These are phyloP conservation scores for Xanthoparmelia taractica DNA, from an alignment of 495 filamentous ascomycete species.

Conservation along the genomic window DNA sequence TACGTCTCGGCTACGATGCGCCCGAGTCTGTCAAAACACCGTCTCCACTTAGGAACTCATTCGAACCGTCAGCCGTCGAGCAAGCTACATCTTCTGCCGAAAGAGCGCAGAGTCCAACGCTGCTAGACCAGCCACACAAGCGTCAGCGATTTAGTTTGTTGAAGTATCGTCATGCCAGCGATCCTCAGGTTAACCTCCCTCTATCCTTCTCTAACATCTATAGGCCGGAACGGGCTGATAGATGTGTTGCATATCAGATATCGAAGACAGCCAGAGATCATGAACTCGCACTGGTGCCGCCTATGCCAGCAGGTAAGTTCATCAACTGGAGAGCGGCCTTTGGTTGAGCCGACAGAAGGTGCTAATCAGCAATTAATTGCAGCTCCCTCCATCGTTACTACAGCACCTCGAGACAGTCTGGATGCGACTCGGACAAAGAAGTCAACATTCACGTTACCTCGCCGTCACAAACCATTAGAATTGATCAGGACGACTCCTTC, in stretches of 20 bases:
- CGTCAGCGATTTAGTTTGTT: slow-evolving; percentile 78
- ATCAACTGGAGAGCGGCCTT: background rate
- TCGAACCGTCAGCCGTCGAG: slow-evolving; percentile 13
- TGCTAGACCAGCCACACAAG: slow-evolving; percentile 25
- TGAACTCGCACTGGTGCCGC: slow-evolving; percentile 54
- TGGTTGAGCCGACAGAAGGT: background rate
- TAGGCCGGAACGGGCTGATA: background rate
- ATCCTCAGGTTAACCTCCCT: slow-evolving; percentile 71
- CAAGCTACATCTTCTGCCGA: slow-evolving; percentile 9
- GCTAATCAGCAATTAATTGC: slow-evolving; percentile 19
- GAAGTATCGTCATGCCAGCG: slow-evolving; percentile 86
- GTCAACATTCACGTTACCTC: slow-evolving; percentile 40
- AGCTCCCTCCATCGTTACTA: slow-evolving; percentile 91
- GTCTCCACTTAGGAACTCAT: slow-evolving; percentile 19
- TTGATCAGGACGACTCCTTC: slow-evolving; percentile 34
- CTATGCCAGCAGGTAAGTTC: slow-evolving; percentile 61
- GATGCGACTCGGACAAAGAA: slow-evolving; percentile 47
- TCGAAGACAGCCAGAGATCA: slow-evolving; percentile 70
- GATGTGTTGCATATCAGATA: background rate
- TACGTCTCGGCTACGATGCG: slow-evolving; percentile 8
- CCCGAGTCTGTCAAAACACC: slow-evolving; percentile 12
- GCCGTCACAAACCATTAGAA: slow-evolving; percentile 20
- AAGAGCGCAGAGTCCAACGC: slow-evolving; percentile 10
- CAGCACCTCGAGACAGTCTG: slow-evolving; percentile 67
- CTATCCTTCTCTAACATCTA: slow-evolving; percentile 31